Percentiles rank a stretch among this genome's conserved stretches.
These are phyloP conservation scores for Penicillium sp. DNA, from an alignment of 2,329 filamentous ascomycete genomes.

Conservation along the genomic window DNA sequence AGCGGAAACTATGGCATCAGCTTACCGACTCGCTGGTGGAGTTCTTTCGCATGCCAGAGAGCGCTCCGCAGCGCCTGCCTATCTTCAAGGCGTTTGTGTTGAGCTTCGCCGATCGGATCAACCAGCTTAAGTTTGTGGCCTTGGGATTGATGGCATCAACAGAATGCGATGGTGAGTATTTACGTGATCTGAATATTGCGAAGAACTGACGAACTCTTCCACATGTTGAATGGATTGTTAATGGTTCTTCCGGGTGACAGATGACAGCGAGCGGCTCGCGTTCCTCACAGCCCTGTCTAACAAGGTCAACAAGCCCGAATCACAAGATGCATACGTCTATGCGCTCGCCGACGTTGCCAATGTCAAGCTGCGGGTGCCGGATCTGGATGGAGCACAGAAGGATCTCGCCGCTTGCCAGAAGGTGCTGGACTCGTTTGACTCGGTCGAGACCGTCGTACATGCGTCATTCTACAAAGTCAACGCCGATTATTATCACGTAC, in stretches of 20 bases:
- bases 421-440: constrained; percentile 88
- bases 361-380: constrained; percentile 77
- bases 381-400: constrained; percentile 79
- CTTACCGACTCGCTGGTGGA: constrained; percentile 85
- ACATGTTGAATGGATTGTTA: constrained; percentile 9
- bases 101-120: constrained; percentile 97
- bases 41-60: constrained; percentile 83
- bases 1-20: constrained; percentile 98
- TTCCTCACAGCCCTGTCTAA: constrained; percentile 83
- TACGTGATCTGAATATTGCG: not conserved
- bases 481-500: constrained; percentile 86
- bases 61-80: constrained; percentile 78
- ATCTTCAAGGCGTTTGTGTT: constrained; percentile 95
- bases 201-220: not conserved
- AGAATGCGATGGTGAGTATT: constrained; percentile 60
- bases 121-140: constrained; percentile 94
- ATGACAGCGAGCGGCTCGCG: constrained; percentile 79
- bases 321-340: constrained; percentile 94
- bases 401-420: constrained; percentile 85
- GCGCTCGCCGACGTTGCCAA: constrained; percentile 87
- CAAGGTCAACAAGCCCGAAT: constrained; percentile 88
- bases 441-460: constrained; percentile 92
- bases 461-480: constrained; percentile 95
- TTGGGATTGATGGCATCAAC: constrained; percentile 84
- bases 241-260: constrained; percentile 50